Evolutionary conservation across 768 basidiomycete genomes (phyloP).

Genomic region (Mycena haematopus): DNA sequence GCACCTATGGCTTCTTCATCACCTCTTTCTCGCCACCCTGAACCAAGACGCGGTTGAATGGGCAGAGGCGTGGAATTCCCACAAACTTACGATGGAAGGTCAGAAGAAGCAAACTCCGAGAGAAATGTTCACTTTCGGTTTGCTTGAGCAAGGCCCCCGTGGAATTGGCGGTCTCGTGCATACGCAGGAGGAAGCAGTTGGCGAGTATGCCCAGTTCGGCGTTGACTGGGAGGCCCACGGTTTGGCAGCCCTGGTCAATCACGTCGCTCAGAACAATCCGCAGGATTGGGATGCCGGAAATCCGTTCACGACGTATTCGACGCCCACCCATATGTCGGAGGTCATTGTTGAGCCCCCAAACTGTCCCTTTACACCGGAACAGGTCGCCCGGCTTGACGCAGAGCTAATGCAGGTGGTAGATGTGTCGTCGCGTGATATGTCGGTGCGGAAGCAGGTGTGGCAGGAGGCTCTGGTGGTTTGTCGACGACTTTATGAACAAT

Average conservation of each 20-base stretch:
- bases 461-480: too few species aligned
- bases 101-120: conserved; percentile 11
- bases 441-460: conserved; percentile 10
- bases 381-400: background rate
- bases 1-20: conserved; percentile 24
- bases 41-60: conserved; percentile 36
- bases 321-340: conserved; percentile 7
- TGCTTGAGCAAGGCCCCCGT: conserved; percentile 23
- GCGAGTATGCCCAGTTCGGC: background rate
- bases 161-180: conserved; percentile 4
- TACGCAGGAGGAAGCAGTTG: background rate
- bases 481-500: background rate
- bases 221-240: conserved; percentile 6
- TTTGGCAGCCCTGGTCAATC: background rate
- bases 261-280: background rate
- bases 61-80: conserved; percentile 38
- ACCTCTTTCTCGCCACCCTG: conserved; percentile 31
- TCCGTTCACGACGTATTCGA: background rate
- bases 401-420: background rate
- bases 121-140: conserved; percentile 31
- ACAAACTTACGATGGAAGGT: conserved; percentile 18
- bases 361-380: conserved; percentile 1
- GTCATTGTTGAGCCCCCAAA: conserved; percentile 1
- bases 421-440: background rate
- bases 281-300: background rate